Conservation (phyloP, 2,329 filamentous ascomycete genomes). For the Talaromyces sp. region DNA sequence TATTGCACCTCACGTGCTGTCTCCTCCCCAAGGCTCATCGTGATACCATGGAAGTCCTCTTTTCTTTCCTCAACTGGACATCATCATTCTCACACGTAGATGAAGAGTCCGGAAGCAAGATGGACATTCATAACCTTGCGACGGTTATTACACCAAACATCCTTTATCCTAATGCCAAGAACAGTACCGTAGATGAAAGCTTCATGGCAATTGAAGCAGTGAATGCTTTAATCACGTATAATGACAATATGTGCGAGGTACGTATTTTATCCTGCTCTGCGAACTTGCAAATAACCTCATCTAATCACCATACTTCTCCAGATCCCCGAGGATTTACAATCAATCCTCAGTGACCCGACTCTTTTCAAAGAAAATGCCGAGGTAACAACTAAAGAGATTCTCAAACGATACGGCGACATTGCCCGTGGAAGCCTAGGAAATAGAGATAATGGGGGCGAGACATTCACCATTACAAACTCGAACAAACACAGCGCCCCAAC, state of each 20-base stretch:
- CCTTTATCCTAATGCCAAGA: constrained; percentile 71
- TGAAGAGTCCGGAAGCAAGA: constrained; percentile 95
- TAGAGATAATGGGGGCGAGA: constrained; percentile 59
- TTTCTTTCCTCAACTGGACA: constrained; percentile 96
- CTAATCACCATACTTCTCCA: constrained; percentile 41
- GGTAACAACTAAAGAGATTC: constrained; percentile 94
- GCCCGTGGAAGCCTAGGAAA: constrained; percentile 64
- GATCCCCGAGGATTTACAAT: constrained; percentile 91
- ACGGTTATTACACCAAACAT: constrained; percentile 98
- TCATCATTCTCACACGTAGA: constrained; percentile 97
- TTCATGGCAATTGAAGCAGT: constrained; percentile 94
- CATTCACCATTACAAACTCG: constrained; percentile 47
- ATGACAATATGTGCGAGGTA: constrained; percentile 97
- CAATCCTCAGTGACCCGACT: constrained; percentile 78
- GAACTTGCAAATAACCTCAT: neutral
- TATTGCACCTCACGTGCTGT: constrained; percentile 89
- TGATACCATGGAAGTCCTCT: constrained; percentile 92
- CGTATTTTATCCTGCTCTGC: constrained; percentile 41
- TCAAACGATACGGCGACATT: constrained; percentile 89
- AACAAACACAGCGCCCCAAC: constrained; percentile 49
- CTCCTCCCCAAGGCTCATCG: constrained; percentile 88
- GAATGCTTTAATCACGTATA: constrained; percentile 85
- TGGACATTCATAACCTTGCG: constrained; percentile 96
- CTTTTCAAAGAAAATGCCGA: constrained; percentile 82
- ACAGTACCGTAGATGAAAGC: constrained; percentile 78